These are phyloP conservation scores for Ammopiptanthus mongolicus DNA, from an alignment of 306 rosid genomes.

Conservation along the genomic window DNA sequence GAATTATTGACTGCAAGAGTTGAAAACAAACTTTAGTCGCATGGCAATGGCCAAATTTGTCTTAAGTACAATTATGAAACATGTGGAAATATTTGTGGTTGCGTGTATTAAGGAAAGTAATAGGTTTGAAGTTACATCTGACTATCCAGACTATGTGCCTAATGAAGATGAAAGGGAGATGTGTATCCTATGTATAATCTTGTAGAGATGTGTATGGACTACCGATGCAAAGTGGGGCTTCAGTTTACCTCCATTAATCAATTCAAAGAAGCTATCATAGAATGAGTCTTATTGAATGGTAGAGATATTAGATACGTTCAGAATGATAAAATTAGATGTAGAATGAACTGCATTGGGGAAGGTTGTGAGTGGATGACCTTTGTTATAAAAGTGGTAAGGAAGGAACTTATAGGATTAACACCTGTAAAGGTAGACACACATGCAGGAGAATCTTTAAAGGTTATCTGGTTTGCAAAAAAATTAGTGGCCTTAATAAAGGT, in stretches of 20 bases:
- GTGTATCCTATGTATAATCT: too few relatives aligned
- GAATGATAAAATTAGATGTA: neutral
- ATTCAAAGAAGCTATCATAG: neutral
- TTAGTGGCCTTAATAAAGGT: neutral
- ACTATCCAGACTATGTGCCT: too few relatives aligned
- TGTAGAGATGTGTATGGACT: neutral
- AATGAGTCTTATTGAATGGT: neutral
- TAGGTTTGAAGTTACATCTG: too few relatives aligned
- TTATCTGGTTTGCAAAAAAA: neutral
- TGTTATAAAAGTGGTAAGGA: neutral
- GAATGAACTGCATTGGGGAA: too few relatives aligned
- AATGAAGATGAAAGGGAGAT: too few relatives aligned
- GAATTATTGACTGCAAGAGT: too few relatives aligned
- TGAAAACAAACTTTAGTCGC: too few relatives aligned
- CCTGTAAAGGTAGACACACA: neutral
- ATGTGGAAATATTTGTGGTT: too few relatives aligned
- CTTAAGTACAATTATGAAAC: too few relatives aligned
- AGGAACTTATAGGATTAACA: neutral
- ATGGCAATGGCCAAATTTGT: too few relatives aligned
- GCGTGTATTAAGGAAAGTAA: too few relatives aligned
- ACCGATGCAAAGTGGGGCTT: neutral
- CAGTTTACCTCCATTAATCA: neutral
- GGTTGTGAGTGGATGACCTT: neutral
- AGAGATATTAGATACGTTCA: too few relatives aligned
- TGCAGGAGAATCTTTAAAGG: neutral